Evolutionary conservation across 768 basidiomycete species (phyloP), one percentile per base, ranked within the genome.

Genomic region (Suillus lakei): DNA sequence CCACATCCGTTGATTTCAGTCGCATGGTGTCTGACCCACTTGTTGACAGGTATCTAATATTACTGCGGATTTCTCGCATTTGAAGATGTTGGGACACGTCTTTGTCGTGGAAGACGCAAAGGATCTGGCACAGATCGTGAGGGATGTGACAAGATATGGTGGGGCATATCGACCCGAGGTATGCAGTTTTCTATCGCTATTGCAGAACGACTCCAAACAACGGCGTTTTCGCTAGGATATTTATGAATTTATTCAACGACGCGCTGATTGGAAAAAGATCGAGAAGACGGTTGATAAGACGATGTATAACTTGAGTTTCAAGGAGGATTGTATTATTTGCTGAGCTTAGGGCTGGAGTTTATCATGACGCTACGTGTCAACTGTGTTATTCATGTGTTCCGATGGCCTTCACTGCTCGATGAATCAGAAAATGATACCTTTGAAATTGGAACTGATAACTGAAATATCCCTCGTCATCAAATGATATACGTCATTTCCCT

Each of bases 201-300:
- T 16, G 67, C 26, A 10, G 61, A 12, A 48, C 28, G 39, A 53
- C 32, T 44, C 41, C 56, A 13, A 41, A 26, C 30, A 58, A 44
- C 28, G 50, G 18, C 10, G 6, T 48, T 39, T 60, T 48, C 30
- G 21, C 28, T 65, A 91, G 88, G 97, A 98, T 73, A 84, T 98
- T 60, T 98, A 98, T 75, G 97, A 99, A 76, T 97, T 98, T 71
- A 93, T 98, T 71, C 94, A 96, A 74, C 83, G 96, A 26, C 85
- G 96, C 39, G 92, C 93, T 8, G 97, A 99, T 76, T 99, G 97
- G 97, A 97, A 98, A 81, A 96, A 93, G 81, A 99, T 99, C 66
- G 96, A 99, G 76, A 97, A 95, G 78, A 90, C 87, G 32, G 98
- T 99, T 59, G 94, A 95, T 80, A 94, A 95, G 81, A 89, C 93